These are phyloP conservation scores for Pythium utonaiense DNA, from an alignment of 352 stramenopile species.

Conservation along the genomic window DNA sequence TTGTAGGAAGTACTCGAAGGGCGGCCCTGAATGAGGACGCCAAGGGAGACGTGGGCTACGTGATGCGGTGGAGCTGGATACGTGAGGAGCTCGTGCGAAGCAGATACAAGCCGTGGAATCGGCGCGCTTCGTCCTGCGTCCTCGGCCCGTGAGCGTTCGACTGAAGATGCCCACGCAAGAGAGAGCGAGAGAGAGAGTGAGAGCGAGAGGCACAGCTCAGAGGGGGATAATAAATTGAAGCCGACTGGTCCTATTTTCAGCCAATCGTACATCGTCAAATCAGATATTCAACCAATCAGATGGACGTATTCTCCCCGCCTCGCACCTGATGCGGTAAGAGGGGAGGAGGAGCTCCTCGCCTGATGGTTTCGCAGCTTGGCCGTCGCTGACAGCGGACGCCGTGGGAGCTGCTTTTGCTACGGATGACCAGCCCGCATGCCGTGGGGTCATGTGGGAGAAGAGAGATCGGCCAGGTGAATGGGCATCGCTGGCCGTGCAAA, in stretches of 20 bases:
- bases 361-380: slow-evolving; percentile 1
- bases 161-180: slow-evolving; percentile 6
- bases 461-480: neutral
- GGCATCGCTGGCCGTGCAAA: too few species aligned
- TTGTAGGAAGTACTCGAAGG: neutral
- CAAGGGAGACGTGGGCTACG: neutral
- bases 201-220: slow-evolving; percentile 11
- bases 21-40: neutral
- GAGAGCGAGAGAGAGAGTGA: slow-evolving; percentile 21
- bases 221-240: slow-evolving; percentile 19
- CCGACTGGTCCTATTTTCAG: slow-evolving; percentile 9
- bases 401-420: too few species aligned
- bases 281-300: slow-evolving; percentile 6
- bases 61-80: neutral
- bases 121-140: slow-evolving; percentile 6
- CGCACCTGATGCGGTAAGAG: slow-evolving; percentile 3
- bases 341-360: neutral
- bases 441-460: neutral
- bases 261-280: slow-evolving; percentile 4
- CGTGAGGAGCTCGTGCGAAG: neutral
- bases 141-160: neutral
- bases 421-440: too few species aligned
- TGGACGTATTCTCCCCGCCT: neutral
- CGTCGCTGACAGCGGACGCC: neutral
- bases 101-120: slow-evolving; percentile 2